Evolutionary conservation across 2,329 filamentous ascomycete genomes (phyloP), one percentile per base, ranked within the genome.

Genomic region (Penicillium sp.): DNA sequence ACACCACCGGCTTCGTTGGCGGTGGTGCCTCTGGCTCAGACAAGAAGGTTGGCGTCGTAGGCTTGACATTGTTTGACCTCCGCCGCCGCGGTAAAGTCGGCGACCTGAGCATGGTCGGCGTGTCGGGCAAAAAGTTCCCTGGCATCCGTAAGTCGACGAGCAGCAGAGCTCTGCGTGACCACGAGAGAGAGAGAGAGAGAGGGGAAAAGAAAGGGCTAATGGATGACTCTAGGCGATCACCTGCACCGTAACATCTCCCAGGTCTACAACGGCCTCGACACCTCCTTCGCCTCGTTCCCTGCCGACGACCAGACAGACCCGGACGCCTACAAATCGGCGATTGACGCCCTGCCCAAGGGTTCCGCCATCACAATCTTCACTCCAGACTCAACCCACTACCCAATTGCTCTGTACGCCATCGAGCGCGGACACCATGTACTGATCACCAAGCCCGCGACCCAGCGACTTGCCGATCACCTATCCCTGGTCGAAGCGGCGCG

Each of bases 311-410:
- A 80, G 59, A 74, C 75, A 49, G 90, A 96, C 67, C 82, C 90
- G 4, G 86, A 92, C 46, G 86, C 91, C 37, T 97, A 96, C 83
- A 96, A 94, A 76, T 71, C 82, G 10, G 92, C 92, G 62, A 96
- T 97, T 66, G 90, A 96, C 72, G 84, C 86, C 8, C 83, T 97
- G 34, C 82, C 83, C 36, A 84, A 87, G 6, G 91, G 92, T 62
- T 90, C 91, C 61, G 92, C 91, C 62, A 93, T 97, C 73, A 96
- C 92, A 54, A 93, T 97, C 75, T 97, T 97, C 82, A 96, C 92
- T 1, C 91, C 92, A 0, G 92, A 97, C 74, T 89, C 90, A 6
- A 96, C 91, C 1, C 92, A 97, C 74, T 96, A 87, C 74, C 89
- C 90, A 41, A 96, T 97, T 63, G 92, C 93, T 1, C 78, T 95